Conservation (phyloP, 2,329 filamentous ascomycete species). For the Ophiostoma quercus region DNA sequence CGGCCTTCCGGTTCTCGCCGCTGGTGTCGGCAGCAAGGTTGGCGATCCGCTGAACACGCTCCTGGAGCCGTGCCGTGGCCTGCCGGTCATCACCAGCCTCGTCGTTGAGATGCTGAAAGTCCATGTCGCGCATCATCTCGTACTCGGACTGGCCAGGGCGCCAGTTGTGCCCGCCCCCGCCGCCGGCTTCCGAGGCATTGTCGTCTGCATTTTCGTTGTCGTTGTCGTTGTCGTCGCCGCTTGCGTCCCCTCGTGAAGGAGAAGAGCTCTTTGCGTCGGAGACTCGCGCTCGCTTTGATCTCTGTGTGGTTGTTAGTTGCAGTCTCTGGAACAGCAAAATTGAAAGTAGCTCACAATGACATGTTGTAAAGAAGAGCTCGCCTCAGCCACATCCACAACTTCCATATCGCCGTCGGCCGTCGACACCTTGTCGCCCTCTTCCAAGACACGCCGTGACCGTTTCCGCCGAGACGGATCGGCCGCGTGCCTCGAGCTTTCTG, state of each 20-base stretch:
- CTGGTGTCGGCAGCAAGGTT: constrained; percentile 27
- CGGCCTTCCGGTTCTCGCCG: constrained; percentile 63
- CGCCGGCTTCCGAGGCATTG: constrained; percentile 1
- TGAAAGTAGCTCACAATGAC: constrained; percentile 35
- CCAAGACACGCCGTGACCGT: constrained; percentile 39
- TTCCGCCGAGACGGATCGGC: constrained; percentile 34
- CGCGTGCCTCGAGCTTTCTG: not conserved
- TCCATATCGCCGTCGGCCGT: constrained; percentile 27
- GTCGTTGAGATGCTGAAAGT: constrained; percentile 53
- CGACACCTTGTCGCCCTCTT: constrained; percentile 31
- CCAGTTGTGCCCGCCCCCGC: constrained; percentile 27
- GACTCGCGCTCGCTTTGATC: constrained; percentile 37
- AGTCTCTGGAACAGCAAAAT: not conserved
- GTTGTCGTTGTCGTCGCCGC: not conserved
- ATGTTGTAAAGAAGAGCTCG: constrained; percentile 39
- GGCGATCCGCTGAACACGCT: constrained; percentile 42
- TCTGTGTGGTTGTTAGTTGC: constrained; percentile 6
- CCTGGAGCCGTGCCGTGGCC: constrained; percentile 53
- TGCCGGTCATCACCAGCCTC: constrained; percentile 55
- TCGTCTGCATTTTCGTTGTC: not conserved
- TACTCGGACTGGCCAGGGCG: constrained; percentile 48
- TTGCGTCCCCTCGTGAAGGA: not conserved
- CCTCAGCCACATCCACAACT: constrained; percentile 36
- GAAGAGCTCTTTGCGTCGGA: constrained; percentile 30
- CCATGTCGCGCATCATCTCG: constrained; percentile 55